Base-by-base conservation (phyloP, 2,329 filamentous ascomycete species). In the Microcyclospora pomicola region DNA sequence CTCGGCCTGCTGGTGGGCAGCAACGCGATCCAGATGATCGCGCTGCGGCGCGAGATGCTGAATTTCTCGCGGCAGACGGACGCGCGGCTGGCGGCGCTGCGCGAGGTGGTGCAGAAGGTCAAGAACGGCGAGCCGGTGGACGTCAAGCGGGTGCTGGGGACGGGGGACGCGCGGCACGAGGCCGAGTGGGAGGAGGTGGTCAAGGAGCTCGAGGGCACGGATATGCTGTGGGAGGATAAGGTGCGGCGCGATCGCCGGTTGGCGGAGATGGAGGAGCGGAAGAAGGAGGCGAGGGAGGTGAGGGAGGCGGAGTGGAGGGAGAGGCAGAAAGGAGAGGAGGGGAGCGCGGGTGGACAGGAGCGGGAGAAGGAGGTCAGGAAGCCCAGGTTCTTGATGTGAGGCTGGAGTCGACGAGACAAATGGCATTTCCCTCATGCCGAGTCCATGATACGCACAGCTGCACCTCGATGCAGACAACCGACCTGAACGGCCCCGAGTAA, bases 1-100 rank as follows among this genome's bases (percentile, higher is more conserved):
- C 58, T 76, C 2, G 68, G 82, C 5, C 67, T 86, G 31, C 71
- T 96, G 45, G 88, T 96, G 46, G 92, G 92, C 3, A 94, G 85
- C 44, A 93, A 95, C 69, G 83, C 88, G 11, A 95, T 98, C 50
- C 83, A 95, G 52, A 82, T 91, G 70, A 80, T 98, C 53, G 71
- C 77, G 28, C 59, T 96, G 51, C 80, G 79, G 51, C 82, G 82
- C 49, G 79, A 87, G 36, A 81, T 78, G 53, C 68, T 71, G 27
- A 75, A 77, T 9, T 87, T 82, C 50, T 75, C 70, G 53, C 75
- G 87, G 36, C 76, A 77, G 48, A 79, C 86, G 5, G 82, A 94
- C 49, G 77, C 82, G 6, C 80, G 82, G 55, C 82, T 98, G 45
- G 72, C 70, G 2, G 55, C 85, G 24, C 61, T 98, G 42, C 73